Evolutionary conservation across 2,329 filamentous ascomycete species (phyloP).

Genomic region (Verticillium nonalfalfae): DNA sequence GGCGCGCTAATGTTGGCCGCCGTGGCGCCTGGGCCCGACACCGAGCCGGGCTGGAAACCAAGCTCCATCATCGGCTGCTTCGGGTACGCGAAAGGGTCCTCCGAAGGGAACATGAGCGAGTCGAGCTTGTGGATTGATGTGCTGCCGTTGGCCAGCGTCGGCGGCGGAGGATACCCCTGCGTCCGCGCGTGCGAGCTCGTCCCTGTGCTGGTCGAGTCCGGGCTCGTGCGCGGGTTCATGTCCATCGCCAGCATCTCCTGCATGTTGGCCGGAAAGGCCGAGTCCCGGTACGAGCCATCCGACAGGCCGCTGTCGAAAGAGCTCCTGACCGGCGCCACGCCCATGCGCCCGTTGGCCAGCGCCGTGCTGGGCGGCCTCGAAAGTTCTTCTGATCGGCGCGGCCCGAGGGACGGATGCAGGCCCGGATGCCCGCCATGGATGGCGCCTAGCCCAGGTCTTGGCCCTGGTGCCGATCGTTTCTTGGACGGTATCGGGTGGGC

Average conservation of each 20-base stretch:
- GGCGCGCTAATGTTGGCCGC: constrained; percentile 23
- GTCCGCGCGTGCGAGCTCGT: constrained; percentile 26
- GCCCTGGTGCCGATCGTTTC: constrained; percentile 49
- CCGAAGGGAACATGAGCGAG: constrained; percentile 74
- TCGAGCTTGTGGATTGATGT: constrained; percentile 62
- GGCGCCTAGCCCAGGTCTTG: constrained; percentile 24
- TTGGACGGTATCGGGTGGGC: constrained; percentile 35
- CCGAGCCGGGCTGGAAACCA: constrained; percentile 23
- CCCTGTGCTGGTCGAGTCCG: constrained; percentile 34
- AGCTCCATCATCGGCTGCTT: constrained; percentile 66
- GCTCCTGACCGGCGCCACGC: constrained; percentile 11
- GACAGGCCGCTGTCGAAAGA: constrained; percentile 27
- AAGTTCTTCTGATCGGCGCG: constrained; percentile 25
- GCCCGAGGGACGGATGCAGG: constrained; percentile 22
- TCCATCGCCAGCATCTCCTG: constrained; percentile 40
- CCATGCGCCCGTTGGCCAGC: constrained; percentile 14
- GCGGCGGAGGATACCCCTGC: constrained; percentile 17
- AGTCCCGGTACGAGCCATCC: constrained; percentile 25
- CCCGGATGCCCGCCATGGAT: constrained; percentile 20
- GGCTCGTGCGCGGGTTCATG: constrained; percentile 33
- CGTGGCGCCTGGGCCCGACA: constrained; percentile 16
- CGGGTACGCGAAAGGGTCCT: constrained; percentile 73
- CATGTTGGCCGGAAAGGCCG: constrained; percentile 30
- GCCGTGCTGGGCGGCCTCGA: constrained; percentile 20
- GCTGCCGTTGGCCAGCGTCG: constrained; percentile 24